Base-by-base conservation (phyloP, 306 rosid genomes). In the Sicyos edulis region DNA sequence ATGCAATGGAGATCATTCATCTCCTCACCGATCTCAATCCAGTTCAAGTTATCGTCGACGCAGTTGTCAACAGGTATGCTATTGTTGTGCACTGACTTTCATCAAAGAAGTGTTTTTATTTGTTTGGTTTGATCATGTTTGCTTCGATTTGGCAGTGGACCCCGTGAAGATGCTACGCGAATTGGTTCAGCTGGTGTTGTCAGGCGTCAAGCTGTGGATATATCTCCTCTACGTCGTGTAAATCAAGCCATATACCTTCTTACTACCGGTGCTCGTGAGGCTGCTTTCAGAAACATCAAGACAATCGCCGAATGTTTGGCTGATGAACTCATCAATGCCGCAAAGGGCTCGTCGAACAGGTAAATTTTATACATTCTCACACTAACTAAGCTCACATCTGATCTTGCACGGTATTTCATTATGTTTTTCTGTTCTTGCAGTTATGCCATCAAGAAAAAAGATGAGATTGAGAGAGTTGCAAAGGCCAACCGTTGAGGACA, bases 181-280 rank as follows among this genome's bases (percentile, higher is more conserved):
- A 56, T 56, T 21, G 61, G 61, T 56, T 56, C 61, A 21, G 61
- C 61, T 56, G 61, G 61, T 56, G 61, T 56, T 10, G 61, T 56
- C 11, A 56, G 61, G 61, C 61, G 61, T 20, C 61, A 56, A 21
- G 61, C 61, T 10, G 61, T 56, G 15, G 61, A 56, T 56, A 56
- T 56, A 3, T 56, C 61, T 2, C 61, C 61, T 9, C 24, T 56
- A 3, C 61, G 61, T 10, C 61, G 61, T 20, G 61, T 56, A 21
- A 56, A 56, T 56, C 61, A 56, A 20, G 61, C 61, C 0, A 56
- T 56, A 20, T 56, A 56, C 15, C 61, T 56, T 21, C 32, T 56
- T 10, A 56, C 61, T 3, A 56, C 61, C 13, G 61, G 61, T 9
- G 61, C 61, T 56, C 61, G 61, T 20, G 61, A 56, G 32, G 32